Percentiles rank a stretch among this genome's conserved stretches.
phyloP scores from a whole-genome alignment of 225 moss, liverwort and hornwort genomes.

The Polytrichum commune region DNA sequence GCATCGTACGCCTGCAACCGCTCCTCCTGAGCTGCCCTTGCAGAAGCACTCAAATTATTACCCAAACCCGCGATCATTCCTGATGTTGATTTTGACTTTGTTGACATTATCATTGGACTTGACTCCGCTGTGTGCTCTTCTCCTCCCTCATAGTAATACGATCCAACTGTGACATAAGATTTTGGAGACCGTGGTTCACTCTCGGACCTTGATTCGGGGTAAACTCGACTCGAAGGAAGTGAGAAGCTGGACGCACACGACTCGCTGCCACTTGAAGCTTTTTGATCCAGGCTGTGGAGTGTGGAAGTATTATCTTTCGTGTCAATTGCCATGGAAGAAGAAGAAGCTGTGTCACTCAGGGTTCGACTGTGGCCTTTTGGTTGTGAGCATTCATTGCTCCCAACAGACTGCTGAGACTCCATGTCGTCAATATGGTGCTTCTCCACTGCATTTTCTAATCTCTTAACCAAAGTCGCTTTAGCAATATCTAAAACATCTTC shows the following conservation, averaged over 20 bases:
- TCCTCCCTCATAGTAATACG: not conserved
- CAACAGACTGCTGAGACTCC: not conserved
- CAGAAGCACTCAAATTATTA: not conserved
- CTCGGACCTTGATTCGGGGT: not conserved
- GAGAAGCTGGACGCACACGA: constrained; percentile 10
- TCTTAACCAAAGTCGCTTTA: not conserved
- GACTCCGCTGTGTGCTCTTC: constrained; percentile 10
- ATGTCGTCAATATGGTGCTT: not conserved
- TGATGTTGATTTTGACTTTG: not conserved
- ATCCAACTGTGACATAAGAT: constrained; percentile 8
- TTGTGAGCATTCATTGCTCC: not conserved
- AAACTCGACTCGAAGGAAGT: not conserved
- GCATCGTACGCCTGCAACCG: constrained; percentile 9
- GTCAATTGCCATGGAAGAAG: not conserved
- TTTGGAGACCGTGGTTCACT: constrained; percentile 1
- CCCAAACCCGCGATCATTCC: not conserved
- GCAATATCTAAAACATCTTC: not conserved
- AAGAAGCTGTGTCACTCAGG: not conserved
- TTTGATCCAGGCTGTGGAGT: too few relatives aligned
- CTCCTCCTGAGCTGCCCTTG: constrained; percentile 18
- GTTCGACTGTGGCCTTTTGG: not conserved
- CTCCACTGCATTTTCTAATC: not conserved
- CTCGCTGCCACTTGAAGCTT: not conserved
- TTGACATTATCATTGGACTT: not conserved
- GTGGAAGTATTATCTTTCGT: not conserved